phyloP scores from a whole-genome alignment of 352 stramenopile genomes.

The Globisporangium megalacanthum region DNA sequence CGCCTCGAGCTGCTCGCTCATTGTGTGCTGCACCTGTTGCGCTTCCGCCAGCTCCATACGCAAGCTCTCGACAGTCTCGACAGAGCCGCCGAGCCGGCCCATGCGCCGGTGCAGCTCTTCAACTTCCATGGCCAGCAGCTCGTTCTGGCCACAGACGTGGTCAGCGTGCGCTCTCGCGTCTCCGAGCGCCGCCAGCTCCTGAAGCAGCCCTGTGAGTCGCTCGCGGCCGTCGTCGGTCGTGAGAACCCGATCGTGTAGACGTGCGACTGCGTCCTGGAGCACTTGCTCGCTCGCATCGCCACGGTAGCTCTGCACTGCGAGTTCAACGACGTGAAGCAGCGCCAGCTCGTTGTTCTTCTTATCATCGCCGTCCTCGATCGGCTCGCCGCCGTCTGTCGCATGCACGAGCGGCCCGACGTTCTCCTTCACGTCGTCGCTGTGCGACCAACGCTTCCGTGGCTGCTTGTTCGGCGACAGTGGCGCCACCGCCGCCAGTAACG shows the following conservation, averaged over 20 bases:
- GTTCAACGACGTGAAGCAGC: slow-evolving; percentile 28
- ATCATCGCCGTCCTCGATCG: not conserved
- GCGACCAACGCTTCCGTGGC: slow-evolving; percentile 21
- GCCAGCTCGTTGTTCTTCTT: slow-evolving; percentile 7
- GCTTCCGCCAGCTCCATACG: slow-evolving; percentile 5
- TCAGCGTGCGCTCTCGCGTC: slow-evolving; percentile 16
- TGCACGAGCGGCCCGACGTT: slow-evolving; percentile 36
- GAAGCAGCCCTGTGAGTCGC: slow-evolving; percentile 23
- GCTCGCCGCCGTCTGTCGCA: not conserved
- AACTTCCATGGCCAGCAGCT: slow-evolving; percentile 34
- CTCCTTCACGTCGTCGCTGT: slow-evolving; percentile 28
- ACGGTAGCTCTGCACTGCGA: slow-evolving; percentile 22
- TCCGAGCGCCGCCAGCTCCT: slow-evolving; percentile 26
- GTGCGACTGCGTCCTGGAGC: slow-evolving; percentile 16
- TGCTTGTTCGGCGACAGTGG: slow-evolving; percentile 22
- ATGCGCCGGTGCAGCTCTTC: slow-evolving; percentile 27
- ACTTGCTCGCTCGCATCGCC: slow-evolving; percentile 14
- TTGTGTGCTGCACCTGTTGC: not conserved
- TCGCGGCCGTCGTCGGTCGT: slow-evolving; percentile 18
- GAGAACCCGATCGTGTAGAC: slow-evolving; percentile 15
- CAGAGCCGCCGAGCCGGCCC: slow-evolving; percentile 1
- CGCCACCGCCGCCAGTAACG: not conserved
- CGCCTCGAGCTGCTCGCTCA: slow-evolving; percentile 16
- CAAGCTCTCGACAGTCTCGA: slow-evolving; percentile 1
- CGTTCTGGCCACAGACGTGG: slow-evolving; percentile 28